Base-by-base conservation (phyloP, 495 filamentous ascomycete genomes). In the Amphirosellinia nigrospora region DNA sequence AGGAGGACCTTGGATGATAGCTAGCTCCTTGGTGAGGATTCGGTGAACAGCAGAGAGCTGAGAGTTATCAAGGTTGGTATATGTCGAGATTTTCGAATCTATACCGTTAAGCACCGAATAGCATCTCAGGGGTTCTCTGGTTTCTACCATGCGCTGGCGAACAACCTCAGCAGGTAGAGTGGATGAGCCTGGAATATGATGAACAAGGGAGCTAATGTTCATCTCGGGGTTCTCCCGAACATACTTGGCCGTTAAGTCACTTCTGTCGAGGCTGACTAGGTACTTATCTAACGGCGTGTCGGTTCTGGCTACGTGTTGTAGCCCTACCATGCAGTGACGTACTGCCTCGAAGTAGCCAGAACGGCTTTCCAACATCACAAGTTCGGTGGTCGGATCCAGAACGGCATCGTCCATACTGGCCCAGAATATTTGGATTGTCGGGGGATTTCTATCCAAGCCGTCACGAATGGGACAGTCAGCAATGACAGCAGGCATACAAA, bases 1-100 rank as follows among this genome's bases (percentile, higher is more conserved):
- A 4, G 95, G 95, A 9, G 95, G 95, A 0, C 95, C 95, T 80
- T 98, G 95, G 0, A 97, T 81, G 45, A 99, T 91, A 3, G 93
- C 86, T 0, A 99, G 72, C 45, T 86, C 83, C 60, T 90, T 92
- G 0, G 91, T 90, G 9, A 97, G 75, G 9, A 97, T 93, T 0
- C 89, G 82, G 32, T 86, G 83, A 0, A 97, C 81, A 13, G 91
- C 94, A 5, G 77, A 75, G 55, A 89, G 83, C 76, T 97, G 94
- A 0, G 90, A 91, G 3, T 80, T 74, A 74, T 97, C 93, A 16
- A 97, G 80, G 11, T 81, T 81, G 26, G 83, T 87, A 15, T 83
- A 78, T 32, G 34, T 48, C 3, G 76, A 73, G 6, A 78, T 63
- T 0, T 59, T 3, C 65, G 30, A 71, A 32, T 39, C 74, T 26